Conservation (phyloP, 805 yeast species). For the Candida ortonii region DNA sequence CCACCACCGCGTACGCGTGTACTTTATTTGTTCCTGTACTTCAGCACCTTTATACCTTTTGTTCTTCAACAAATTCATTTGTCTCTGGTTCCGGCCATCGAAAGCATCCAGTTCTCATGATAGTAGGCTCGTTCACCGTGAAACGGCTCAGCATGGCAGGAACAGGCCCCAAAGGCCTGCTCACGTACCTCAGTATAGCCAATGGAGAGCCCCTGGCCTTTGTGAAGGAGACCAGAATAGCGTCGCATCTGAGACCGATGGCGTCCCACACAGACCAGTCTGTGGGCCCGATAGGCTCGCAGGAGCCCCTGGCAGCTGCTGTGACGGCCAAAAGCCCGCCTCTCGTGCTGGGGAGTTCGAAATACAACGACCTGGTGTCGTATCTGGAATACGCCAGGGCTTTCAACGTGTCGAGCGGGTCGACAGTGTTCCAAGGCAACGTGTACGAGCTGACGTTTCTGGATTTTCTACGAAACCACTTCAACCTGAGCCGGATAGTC, state of each 20-base stretch:
- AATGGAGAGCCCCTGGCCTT: slow-evolving; percentile 12
- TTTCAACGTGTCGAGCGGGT: slow-evolving; percentile 39
- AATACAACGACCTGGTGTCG: slow-evolving; percentile 33
- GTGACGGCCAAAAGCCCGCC: neutral
- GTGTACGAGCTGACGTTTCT: slow-evolving; percentile 49
- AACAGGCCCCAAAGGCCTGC: slow-evolving; percentile 1
- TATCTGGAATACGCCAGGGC: slow-evolving; percentile 33
- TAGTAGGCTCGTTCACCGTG: slow-evolving; percentile 19
- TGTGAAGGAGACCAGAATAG: slow-evolving; percentile 9
- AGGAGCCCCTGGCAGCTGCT: no score
- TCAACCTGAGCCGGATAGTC: slow-evolving; percentile 37
- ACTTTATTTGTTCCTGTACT: no score
- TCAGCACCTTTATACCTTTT: no score
- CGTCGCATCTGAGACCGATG: neutral
- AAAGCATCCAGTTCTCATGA: slow-evolving; percentile 13
- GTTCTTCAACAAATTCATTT: neutral
- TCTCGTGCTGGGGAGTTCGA: slow-evolving; percentile 16
- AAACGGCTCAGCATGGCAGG: slow-evolving; percentile 5
- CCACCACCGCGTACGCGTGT: no score
- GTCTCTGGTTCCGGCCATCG: neutral
- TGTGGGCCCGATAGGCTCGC: no score
- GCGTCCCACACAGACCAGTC: no score
- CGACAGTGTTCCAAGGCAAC: slow-evolving; percentile 54
- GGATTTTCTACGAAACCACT: slow-evolving; percentile 36
- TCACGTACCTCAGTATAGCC: slow-evolving; percentile 10